Conservation (phyloP, 1,139 yeast species). For the Pneumocystis sp. region DNA sequence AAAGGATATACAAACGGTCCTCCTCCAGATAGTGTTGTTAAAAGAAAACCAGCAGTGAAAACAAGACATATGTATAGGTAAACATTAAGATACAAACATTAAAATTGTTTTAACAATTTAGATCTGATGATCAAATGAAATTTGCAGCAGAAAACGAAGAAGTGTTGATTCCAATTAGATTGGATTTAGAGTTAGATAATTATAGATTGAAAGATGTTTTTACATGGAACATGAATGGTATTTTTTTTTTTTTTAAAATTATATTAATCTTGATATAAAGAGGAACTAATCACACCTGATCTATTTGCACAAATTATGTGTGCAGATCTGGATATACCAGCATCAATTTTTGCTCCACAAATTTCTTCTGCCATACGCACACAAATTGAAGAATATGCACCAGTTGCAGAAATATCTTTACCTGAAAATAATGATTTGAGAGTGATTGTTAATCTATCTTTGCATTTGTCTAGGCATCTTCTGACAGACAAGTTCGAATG, state of each 20-base stretch:
- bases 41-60: conserved; percentile 25
- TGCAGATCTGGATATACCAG: conserved; percentile 68
- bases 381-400: conserved; percentile 64
- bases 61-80: conserved; percentile 23
- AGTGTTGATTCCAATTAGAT: conserved; percentile 60
- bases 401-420: conserved; percentile 46
- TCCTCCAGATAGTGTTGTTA: conserved; percentile 2
- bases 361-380: conserved; percentile 59
- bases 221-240: conserved; percentile 78
- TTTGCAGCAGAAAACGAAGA: conserved; percentile 25
- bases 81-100: neutral
- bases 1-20: neutral
- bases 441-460: conserved; percentile 66
- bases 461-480: conserved; percentile 66
- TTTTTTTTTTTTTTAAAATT: neutral
- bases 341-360: conserved; percentile 39
- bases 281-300: conserved; percentile 53
- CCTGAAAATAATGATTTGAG: conserved; percentile 54
- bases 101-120: conserved; percentile 12
- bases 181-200: conserved; percentile 44
- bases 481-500: conserved; percentile 92
- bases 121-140: conserved; percentile 21
- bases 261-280: neutral
- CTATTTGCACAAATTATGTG: conserved; percentile 69
- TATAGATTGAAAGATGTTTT: conserved; percentile 58